A percentile compares a stretch with the other conserved stretches of the same genome.
These are phyloP conservation scores for Penicillium sp. DNA, from an alignment of 2,329 filamentous ascomycete genomes.

Conservation along the genomic window DNA sequence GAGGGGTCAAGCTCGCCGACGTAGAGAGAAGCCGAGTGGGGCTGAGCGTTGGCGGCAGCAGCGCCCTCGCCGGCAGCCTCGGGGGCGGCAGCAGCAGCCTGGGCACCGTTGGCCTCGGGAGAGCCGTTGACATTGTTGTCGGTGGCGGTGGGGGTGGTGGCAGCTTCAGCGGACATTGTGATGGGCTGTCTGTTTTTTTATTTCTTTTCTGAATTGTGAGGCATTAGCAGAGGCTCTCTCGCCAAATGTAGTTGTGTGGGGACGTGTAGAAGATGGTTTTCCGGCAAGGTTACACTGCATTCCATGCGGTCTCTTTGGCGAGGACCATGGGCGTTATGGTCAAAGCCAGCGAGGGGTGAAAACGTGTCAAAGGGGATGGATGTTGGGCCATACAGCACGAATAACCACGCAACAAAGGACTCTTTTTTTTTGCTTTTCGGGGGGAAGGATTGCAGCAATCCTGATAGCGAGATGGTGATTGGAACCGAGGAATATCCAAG, in stretches of 20 bases:
- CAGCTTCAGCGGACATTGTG: constrained; percentile 80
- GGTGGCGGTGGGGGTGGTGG: constrained; percentile 71
- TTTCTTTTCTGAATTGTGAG: constrained; percentile 50
- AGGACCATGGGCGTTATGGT: neutral
- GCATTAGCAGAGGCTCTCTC: constrained; percentile 18
- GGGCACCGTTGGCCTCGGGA: constrained; percentile 59
- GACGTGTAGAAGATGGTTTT: constrained; percentile 10
- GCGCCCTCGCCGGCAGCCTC: constrained; percentile 55
- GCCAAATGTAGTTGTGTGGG: constrained; percentile 2
- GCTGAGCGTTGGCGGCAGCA: constrained; percentile 74
- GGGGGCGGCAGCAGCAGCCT: constrained; percentile 71
- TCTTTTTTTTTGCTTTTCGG: neutral
- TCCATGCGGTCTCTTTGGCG: constrained; percentile 17
- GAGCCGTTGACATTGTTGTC: constrained; percentile 64
- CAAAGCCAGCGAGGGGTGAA: constrained; percentile 8
- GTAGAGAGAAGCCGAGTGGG: constrained; percentile 96
- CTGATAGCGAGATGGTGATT: neutral
- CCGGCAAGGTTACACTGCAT: constrained; percentile 18
- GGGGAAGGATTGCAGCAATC: constrained; percentile 14
- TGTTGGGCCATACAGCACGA: constrained; percentile 12
- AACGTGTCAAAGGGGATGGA: constrained; percentile 10
- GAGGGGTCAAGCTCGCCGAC: constrained; percentile 97
- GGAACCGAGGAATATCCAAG: neutral
- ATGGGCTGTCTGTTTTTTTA: constrained; percentile 56
- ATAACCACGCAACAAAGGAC: constrained; percentile 22